These are phyloP conservation scores for Prinsepia uniflora DNA, from an alignment of 306 rosid genomes.

Conservation along the genomic window DNA sequence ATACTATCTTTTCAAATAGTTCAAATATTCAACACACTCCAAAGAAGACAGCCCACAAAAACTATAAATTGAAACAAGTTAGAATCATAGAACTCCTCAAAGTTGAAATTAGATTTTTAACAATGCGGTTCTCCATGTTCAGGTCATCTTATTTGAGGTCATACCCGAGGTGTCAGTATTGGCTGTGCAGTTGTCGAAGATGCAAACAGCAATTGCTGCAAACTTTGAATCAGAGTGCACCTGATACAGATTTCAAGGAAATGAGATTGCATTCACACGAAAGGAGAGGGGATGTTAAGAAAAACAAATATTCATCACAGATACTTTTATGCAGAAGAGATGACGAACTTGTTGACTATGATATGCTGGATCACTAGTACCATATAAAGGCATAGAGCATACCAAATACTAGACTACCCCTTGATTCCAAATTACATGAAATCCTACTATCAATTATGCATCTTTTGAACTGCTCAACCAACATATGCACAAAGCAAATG, in stretches of 20 bases:
- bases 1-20: neutral
- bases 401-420: neutral
- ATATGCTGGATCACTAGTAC: neutral
- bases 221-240: constrained; percentile 89
- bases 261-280: neutral
- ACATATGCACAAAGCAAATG: neutral
- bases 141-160: neutral
- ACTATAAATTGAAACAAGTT: neutral
- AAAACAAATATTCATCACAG: neutral
- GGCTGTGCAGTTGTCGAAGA: constrained; percentile 99
- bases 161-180: constrained; percentile 89
- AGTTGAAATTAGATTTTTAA: neutral
- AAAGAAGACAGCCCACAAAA: neutral
- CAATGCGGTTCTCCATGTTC: neutral
- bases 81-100: neutral
- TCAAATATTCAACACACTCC: neutral
- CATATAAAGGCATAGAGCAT: neutral
- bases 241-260: constrained; percentile 31
- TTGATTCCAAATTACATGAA: neutral
- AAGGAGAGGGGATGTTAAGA: neutral
- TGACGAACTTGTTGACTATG: neutral
- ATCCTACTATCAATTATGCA: neutral
- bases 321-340: neutral
- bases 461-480: neutral
- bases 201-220: constrained; percentile 89